Conservation (phyloP, 345 rosid species). For the Chamaenerion angustifolium region DNA sequence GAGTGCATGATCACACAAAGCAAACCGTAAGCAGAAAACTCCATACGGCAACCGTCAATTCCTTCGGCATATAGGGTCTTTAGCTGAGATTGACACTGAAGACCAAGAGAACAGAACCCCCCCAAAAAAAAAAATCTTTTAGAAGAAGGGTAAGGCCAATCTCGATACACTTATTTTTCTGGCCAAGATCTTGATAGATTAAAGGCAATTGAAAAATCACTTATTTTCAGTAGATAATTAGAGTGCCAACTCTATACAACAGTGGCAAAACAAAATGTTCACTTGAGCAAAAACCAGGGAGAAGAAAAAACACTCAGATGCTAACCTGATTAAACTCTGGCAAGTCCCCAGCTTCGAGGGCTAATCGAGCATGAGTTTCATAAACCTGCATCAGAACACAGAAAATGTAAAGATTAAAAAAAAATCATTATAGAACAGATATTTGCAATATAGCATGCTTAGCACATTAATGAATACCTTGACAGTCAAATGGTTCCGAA, state of each 20-base stretch:
- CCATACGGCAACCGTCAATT: constrained; percentile 77
- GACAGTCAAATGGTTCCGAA: constrained; percentile 68
- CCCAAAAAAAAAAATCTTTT: background rate
- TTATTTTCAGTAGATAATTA: too few relatives aligned
- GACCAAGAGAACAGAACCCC: constrained; percentile 7
- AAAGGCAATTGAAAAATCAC: too few relatives aligned
- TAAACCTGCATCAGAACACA: constrained; percentile 49
- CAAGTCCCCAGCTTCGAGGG: constrained; percentile 87
- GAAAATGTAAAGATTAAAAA: too few relatives aligned
- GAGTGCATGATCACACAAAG: constrained; percentile 88
- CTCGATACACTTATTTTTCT: too few relatives aligned
- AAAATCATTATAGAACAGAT: too few relatives aligned
- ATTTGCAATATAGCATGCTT: background rate
- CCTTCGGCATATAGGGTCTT: constrained; percentile 88
- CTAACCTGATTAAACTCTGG: constrained; percentile 96
- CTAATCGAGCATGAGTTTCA: constrained; percentile 95
- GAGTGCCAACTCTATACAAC: too few relatives aligned
- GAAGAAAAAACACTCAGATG: background rate
- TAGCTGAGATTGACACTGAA: constrained; percentile 94
- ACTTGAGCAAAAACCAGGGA: too few relatives aligned
- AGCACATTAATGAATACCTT: constrained; percentile 34
- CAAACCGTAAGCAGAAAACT: constrained; percentile 85
- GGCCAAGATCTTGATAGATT: too few relatives aligned
- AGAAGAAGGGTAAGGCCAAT: too few relatives aligned
- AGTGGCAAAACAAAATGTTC: too few relatives aligned